Conservation (phyloP, 2,329 filamentous ascomycete species). For the Diaporthe batatas region DNA sequence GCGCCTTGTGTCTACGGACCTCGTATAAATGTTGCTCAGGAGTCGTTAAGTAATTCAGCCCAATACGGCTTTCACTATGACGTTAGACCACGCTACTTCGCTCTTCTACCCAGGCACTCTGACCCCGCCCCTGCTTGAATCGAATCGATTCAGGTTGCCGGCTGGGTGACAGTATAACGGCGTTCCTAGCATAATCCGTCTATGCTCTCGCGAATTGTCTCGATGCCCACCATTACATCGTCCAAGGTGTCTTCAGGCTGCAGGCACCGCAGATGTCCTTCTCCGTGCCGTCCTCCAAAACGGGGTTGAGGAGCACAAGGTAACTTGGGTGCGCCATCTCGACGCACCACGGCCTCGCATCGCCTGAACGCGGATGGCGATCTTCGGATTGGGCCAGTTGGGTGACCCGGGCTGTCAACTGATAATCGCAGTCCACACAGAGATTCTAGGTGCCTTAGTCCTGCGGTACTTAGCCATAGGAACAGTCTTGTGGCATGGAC, state of each 20-base stretch:
- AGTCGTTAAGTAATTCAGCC: not conserved
- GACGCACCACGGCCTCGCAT: slow-evolving; percentile 84
- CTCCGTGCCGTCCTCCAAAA: slow-evolving; percentile 76
- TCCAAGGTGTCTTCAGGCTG: slow-evolving; percentile 47
- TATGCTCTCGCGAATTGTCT: slow-evolving; percentile 63
- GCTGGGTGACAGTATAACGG: slow-evolving; percentile 78
- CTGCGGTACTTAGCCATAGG: slow-evolving; percentile 24
- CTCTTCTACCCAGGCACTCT: not conserved
- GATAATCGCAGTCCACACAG: slow-evolving; percentile 75
- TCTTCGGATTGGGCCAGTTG: slow-evolving; percentile 61
- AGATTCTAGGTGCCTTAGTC: slow-evolving; percentile 79
- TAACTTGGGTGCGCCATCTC: slow-evolving; percentile 82
- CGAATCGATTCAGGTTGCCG: slow-evolving; percentile 79
- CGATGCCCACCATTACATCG: slow-evolving; percentile 70
- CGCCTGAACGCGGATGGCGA: slow-evolving; percentile 87
- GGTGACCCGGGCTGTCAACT: slow-evolving; percentile 74
- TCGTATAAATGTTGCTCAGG: not conserved
- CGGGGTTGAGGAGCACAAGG: slow-evolving; percentile 82
- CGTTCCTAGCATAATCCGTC: slow-evolving; percentile 80
- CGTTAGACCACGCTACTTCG: not conserved
- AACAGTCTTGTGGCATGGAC: slow-evolving; percentile 45
- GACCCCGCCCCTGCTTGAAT: slow-evolving; percentile 68
- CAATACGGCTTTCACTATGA: not conserved
- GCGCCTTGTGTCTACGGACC: not conserved
- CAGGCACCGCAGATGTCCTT: slow-evolving; percentile 61